These are phyloP conservation scores for Plasmodium knowlesi DNA, from an alignment of 169 alveolate genomes.

Conservation along the genomic window DNA sequence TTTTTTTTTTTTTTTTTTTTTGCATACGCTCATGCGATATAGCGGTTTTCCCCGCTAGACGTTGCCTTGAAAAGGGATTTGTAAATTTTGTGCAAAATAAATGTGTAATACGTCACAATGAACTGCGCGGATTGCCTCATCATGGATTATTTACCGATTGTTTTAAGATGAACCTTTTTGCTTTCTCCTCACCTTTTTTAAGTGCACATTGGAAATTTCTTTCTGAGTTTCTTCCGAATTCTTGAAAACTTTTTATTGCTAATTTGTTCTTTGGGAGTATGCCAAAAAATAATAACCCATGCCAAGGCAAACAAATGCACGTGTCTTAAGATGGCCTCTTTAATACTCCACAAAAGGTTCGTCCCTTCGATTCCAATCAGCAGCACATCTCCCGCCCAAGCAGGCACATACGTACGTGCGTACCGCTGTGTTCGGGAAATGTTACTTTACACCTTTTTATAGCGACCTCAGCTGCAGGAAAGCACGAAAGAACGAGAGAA, in stretches of 20 bases:
- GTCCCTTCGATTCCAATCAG: neutral
- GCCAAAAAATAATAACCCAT: neutral
- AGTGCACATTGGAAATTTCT: neutral
- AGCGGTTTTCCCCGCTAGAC: neutral
- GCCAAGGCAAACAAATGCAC: neutral
- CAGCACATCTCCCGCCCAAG: neutral
- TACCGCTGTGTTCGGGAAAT: neutral
- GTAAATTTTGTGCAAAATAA: neutral
- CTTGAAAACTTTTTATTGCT: neutral
- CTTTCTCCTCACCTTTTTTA: neutral
- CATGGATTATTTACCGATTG: neutral
- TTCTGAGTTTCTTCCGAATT: no score
- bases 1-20: neutral
- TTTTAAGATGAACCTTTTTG: neutral
- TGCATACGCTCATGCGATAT: neutral
- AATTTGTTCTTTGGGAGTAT: neutral
- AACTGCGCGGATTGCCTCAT: neutral
- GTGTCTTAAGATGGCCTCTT: neutral
- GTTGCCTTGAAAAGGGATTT: neutral
- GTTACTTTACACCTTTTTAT: neutral
- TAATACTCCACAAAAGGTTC: neutral
- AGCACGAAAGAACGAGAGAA: neutral
- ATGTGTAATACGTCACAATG: neutral
- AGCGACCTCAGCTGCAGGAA: neutral
- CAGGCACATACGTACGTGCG: neutral